Evolutionary conservation across 768 basidiomycete species (phyloP), one percentile per base, ranked within the genome.

Genomic region (Panaeolus cyanescens): DNA sequence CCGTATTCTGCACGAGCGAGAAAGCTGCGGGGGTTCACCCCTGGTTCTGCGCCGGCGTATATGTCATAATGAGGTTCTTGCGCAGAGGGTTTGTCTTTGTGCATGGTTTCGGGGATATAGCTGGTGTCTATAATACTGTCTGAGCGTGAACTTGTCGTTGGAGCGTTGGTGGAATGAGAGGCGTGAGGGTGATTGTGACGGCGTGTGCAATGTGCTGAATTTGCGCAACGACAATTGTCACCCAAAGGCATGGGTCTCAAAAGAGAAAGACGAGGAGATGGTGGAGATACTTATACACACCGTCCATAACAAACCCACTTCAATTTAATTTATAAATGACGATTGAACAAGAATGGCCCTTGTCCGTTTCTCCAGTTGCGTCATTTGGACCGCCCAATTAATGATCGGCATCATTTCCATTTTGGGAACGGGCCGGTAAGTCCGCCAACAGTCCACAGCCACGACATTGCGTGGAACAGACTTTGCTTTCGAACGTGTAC

Each of bases 11-110:
- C 67, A 56, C 74, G 76, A 8, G 85, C 79, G 32, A 74, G 75
- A 3, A 76, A 74, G 30, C 82, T 79, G 28, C 84, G 79, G 12
- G 86, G 85, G 68, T 88, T 84, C 39, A 87, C 75, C 19, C 88
- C 88, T 4, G 85, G 88, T 71, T 90, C 88, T 9, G 85, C 86
- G 25, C 87, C 88, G 32, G 80, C 78, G 39, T 68, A 65, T 33
- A 63, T 37, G 33, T 68, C 65, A 34, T 63, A 62, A 33, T 67
- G 62, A 59, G 59, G 20, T 17, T 20, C 40, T 2, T 33, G 12
- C 13, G 5, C 8, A 25, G 22, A 31, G 25, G 8, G 10, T 17
- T 20, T 58, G 31, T 30, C 65, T 64, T 31, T 45, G 55, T 54
- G 39, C 64, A 58, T 59, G 30, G 3, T 25, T 6, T 6, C 25